Evolutionary conservation across 805 yeast species (phyloP), one percentile per base, ranked within the genome.

Genomic region (Saccharomyces kudriavzevii): DNA sequence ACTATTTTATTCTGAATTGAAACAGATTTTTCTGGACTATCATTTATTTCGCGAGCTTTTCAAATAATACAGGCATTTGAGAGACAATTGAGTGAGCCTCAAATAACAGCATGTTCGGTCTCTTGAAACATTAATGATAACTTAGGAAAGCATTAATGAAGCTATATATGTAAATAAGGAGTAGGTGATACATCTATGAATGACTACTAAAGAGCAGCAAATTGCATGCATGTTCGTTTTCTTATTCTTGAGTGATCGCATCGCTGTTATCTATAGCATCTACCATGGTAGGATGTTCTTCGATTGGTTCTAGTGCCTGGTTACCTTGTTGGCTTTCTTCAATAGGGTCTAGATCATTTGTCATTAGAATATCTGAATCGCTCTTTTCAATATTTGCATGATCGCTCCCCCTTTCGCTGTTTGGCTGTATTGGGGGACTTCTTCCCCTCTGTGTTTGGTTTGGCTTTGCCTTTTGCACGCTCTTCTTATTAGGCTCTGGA

Each of bases 251-350:
- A 5, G 27, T 24, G 17, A 14, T 45, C 4, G 20, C 27, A 22
- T 45, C 28, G 48, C 29, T 45, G 48, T 24, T 22, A 10, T 25
- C 27, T 24, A 45, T 45, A 35, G 43, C 24, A 35, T 35, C 43
- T 35, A 17, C 43, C 22, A 35, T 17, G 43, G 43, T 35, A 11
- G 59, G 50, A n/a, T 52, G 53, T 27, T 58, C 61, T 20, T 52
- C 51, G 8, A 51, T 52, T 8, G 54, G 51, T 35, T 54, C 54
- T 22, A 47, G 35, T 13, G 20, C 50, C 17, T 46, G 52, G 17
- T 47, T 48, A 14, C 40, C 55, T 20, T 52, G 48, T 10, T 57
- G 56, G 40, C 50, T 49, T 48, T 58, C 60, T 40, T 51, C 51
- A 24, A 58, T 58, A 25, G 50, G 45, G 24, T 54, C 54, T 27